Evolutionary conservation across 768 basidiomycete genomes (phyloP), one percentile per base, ranked within the genome.

Genomic region (Porphyrellus cyaneotinctus): DNA sequence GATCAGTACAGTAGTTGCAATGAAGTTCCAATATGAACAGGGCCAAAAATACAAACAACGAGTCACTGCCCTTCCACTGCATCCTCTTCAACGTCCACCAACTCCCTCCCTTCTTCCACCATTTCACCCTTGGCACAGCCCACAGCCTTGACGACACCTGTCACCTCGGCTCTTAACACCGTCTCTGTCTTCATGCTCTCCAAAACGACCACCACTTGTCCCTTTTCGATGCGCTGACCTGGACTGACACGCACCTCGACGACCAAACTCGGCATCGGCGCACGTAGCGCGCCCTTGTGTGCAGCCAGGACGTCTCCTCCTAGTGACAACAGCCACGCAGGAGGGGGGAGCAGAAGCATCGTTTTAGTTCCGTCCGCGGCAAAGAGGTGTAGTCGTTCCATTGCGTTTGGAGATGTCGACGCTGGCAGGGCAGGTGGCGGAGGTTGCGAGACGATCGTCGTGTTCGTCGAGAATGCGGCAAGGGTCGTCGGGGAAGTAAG

Each of bases 151-250:
- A 95, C 85, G 6, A 84, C 72, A 5, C 92, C 94, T 33, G 78
- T 73, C 9, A 73, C 74, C 53, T 83, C 78, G 14, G 91, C 83
- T 49, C 91, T 77, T 57, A 97, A 68, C 37, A 91, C 88, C 35
- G 88, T 95, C 72, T 95, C 93, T 58, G 93, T 97, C 81, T 97
- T 97, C 94, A 97, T 97, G 64, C 93, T 95, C 73, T 95, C 94
- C 64, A 95, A 71, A 6, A 95, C 82, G 28, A 93, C 83, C 10
- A 92, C 77, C 9, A 81, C 81, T 64, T 94, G 88, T 0, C 91
- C 91, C 63, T 80, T 84, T 70, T 86, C 84, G 36, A 97, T 88
- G 14, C 69, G 74, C 47, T 95, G 87, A 5, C 93, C 94, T 2
- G 80, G 74, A 53, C 76, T 77, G 31, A 95, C 93, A 17, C 78